Evolutionary conservation across 768 basidiomycete genomes (phyloP), one percentile per base, ranked within the genome.

Genomic region (Cyclocybe cylindracea): DNA sequence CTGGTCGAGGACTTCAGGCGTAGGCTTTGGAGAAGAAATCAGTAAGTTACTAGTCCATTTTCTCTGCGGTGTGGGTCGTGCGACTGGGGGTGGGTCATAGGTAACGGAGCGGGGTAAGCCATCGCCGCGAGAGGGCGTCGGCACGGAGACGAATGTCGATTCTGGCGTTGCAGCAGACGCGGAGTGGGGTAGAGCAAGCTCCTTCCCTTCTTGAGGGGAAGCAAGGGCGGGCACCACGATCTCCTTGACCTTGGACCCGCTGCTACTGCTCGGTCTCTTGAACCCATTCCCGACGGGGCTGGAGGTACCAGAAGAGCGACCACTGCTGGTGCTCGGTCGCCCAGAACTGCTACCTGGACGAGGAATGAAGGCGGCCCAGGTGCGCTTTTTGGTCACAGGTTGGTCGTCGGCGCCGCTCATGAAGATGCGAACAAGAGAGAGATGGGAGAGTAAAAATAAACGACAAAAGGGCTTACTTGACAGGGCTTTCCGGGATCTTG

Each of bases 1-100:
- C 47, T 73, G 61, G 61, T 80, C 75, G 46, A 77, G 66, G 44
- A 77, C 67, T 64, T 79, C 73, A 14, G 66, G 34, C 42, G 63
- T 48, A 45, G 56, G 41, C 57, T 66, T 65, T 42, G 68, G 56
- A 44, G 64, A 62, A 54, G 64, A 56, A 38, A 65, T 69, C 58
- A 71, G 65, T 65, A 70, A 58, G 46, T 60, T 61, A 32, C 55
- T 61, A 37, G 68, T 65, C 62, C 69, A 68, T 13, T 70, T 68
- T 51, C 64, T 71, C 31, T 70, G 70, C 18, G 67, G 67, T 2
- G 62, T 55, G 19, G 68, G 65, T 10, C 65, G 59, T 9, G 70
- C 69, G 34, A 56, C 45, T 11, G 69, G 60, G 19, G 66, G 56
- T 7, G 70, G 58, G 41, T 70, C 68, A 18, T 61, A 56, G 14